A percentile compares a stretch with the other conserved stretches of the same genome.
Evolutionary conservation across 805 yeast genomes (phyloP).

Genomic region (Candida silvicultrix): DNA sequence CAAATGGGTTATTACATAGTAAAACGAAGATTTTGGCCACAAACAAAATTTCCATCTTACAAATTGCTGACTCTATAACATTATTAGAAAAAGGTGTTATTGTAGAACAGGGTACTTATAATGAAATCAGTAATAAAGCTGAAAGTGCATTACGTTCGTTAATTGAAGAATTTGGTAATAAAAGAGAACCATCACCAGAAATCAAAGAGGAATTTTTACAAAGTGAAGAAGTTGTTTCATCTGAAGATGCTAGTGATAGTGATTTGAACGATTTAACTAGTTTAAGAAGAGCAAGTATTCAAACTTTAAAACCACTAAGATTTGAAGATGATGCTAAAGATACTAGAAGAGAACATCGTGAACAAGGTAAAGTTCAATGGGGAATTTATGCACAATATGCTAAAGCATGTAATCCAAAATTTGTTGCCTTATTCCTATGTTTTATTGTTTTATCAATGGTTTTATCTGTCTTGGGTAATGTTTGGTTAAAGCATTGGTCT

Average conservation of each 20-base stretch:
- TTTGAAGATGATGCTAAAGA: slow-evolving; percentile 27
- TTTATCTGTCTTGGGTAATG: slow-evolving; percentile 60
- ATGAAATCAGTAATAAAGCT: slow-evolving; percentile 38
- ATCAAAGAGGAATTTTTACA: slow-evolving; percentile 18
- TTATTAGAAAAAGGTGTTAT: slow-evolving; percentile 66
- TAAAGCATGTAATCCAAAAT: slow-evolving; percentile 71
- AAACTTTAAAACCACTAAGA: slow-evolving; percentile 31
- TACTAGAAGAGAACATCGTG: slow-evolving; percentile 63
- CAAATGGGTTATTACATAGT: slow-evolving; percentile 65
- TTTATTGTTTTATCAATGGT: slow-evolving; percentile 54
- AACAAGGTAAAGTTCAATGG: slow-evolving; percentile 93
- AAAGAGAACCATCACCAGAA: slow-evolving; percentile 21
- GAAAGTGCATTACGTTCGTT: slow-evolving; percentile 46
- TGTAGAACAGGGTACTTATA: slow-evolving; percentile 59
- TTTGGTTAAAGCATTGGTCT: slow-evolving; percentile 98
- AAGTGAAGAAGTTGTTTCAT: slow-evolving; percentile 23
- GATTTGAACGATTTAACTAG: slow-evolving; percentile 28
- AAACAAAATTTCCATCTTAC: slow-evolving; percentile 75
- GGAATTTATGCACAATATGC: slow-evolving; percentile 78
- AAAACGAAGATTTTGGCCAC: slow-evolving; percentile 82
- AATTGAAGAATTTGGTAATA: slow-evolving; percentile 58
- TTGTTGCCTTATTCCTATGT: slow-evolving; percentile 51
- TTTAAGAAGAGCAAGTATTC: slow-evolving; percentile 62
- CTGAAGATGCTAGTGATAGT: slow-evolving; percentile 17
- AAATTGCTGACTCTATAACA: slow-evolving; percentile 64